phyloP scores from a whole-genome alignment of 768 basidiomycete species.

The Paxillus ammoniavirescens region DNA sequence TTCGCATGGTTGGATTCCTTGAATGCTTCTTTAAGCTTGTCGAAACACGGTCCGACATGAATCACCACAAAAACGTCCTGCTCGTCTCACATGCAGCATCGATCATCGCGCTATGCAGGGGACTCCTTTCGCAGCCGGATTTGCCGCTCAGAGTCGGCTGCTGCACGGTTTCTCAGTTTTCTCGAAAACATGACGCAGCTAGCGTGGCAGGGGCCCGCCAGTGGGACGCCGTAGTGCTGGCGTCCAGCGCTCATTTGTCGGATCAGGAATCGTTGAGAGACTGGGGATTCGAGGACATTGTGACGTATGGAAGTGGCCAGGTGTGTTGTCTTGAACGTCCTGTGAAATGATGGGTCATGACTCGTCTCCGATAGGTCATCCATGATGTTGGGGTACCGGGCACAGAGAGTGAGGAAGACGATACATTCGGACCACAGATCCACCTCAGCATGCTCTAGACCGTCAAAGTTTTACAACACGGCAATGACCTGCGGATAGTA shows the following conservation, averaged over 20 bases:
- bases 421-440: conserved; percentile 53
- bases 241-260: conserved; percentile 53
- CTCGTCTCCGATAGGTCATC: conserved; percentile 49
- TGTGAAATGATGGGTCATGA: neutral
- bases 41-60: conserved; percentile 40
- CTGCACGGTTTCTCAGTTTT: conserved; percentile 65
- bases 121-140: conserved; percentile 51
- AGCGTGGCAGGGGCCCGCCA: conserved; percentile 36
- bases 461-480: neutral
- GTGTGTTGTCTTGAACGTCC: conserved; percentile 35
- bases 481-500: neutral
- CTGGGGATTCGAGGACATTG: conserved; percentile 81
- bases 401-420: conserved; percentile 57
- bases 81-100: conserved; percentile 78
- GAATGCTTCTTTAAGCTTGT: conserved; percentile 49
- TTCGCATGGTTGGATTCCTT: conserved; percentile 54
- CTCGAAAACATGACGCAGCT: conserved; percentile 29
- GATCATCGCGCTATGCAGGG: conserved; percentile 60
- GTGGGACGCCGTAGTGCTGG: conserved; percentile 48
- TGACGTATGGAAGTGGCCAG: conserved; percentile 53
- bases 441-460: conserved; percentile 18
- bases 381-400: conserved; percentile 68
- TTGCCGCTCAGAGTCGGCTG: conserved; percentile 68
- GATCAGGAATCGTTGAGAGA: conserved; percentile 59
- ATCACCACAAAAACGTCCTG: conserved; percentile 50